Conservation (phyloP, 2,329 filamentous ascomycete species). For the Claviceps maximensis region DNA sequence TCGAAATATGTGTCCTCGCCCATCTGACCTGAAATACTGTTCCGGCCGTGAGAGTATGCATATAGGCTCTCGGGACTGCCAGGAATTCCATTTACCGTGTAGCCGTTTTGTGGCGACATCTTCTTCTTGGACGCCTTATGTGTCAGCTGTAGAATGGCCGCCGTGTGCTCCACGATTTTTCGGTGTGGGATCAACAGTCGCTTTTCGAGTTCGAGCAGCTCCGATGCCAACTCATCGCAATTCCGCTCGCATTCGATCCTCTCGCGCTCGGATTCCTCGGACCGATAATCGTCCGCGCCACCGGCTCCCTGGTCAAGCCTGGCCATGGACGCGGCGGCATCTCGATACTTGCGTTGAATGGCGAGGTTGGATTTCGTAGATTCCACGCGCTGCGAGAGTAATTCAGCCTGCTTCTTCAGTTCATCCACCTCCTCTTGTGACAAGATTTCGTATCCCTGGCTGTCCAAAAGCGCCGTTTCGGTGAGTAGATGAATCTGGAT, state of each 20-base stretch:
- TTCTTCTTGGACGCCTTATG: conserved; percentile 60
- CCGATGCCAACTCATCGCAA: conserved; percentile 72
- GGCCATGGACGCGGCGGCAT: conserved; percentile 78
- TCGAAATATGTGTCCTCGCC: conserved; percentile 56
- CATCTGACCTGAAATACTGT: conserved; percentile 37
- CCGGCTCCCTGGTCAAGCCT: conserved; percentile 39
- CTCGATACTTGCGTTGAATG: conserved; percentile 85
- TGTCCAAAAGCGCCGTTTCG: conserved; percentile 85
- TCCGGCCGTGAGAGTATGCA: conserved; percentile 49
- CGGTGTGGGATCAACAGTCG: conserved; percentile 61
- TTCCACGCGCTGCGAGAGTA: conserved; percentile 64
- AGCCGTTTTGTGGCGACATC: conserved; percentile 26
- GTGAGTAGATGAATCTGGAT: conserved; percentile 86
- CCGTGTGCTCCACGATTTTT: conserved; percentile 75
- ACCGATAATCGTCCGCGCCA: conserved; percentile 32
- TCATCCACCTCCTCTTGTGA: conserved; percentile 85
- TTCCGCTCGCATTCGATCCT: conserved; percentile 61
- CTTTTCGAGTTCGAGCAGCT: conserved; percentile 70
- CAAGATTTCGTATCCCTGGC: conserved; percentile 70
- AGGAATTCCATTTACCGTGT: conserved; percentile 45
- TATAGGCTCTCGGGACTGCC: conserved; percentile 68
- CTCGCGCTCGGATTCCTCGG: conserved; percentile 57
- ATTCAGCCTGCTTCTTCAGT: conserved; percentile 73
- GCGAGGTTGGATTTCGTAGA: conserved; percentile 70
- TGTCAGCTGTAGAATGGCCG: conserved; percentile 80